These are phyloP conservation scores for Ceratocystis destructans DNA, from an alignment of 2,329 filamentous ascomycete genomes.

Conservation along the genomic window DNA sequence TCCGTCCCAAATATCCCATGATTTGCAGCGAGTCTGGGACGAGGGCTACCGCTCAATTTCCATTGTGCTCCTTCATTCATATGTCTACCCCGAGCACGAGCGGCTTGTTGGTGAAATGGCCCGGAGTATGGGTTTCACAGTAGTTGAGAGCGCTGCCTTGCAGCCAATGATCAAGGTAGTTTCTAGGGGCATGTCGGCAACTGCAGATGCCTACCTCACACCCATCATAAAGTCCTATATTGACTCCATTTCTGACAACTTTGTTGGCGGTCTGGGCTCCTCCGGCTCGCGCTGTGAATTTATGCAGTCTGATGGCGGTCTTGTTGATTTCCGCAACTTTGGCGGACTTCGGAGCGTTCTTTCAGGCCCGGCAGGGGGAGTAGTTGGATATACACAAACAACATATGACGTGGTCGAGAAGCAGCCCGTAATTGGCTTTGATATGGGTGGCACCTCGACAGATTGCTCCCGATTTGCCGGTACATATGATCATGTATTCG, in stretches of 20 bases:
- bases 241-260: constrained; percentile 33
- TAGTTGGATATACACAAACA: constrained; percentile 83
- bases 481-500: constrained; percentile 83
- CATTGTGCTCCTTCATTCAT: constrained; percentile 83
- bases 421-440: constrained; percentile 82
- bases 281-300: constrained; percentile 82
- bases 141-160: constrained; percentile 26
- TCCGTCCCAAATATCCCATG: constrained; percentile 37
- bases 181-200: constrained; percentile 32
- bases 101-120: constrained; percentile 63
- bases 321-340: constrained; percentile 65
- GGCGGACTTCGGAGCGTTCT: constrained; percentile 75
- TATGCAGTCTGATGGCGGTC: constrained; percentile 75
- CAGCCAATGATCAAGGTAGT: constrained; percentile 33
- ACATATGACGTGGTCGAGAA: constrained; percentile 74
- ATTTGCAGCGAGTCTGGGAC: constrained; percentile 47
- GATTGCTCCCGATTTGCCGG: constrained; percentile 84
- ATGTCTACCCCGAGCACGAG: constrained; percentile 82
- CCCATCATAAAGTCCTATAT: constrained; percentile 32
- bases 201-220: constrained; percentile 33
- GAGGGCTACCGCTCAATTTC: constrained; percentile 66
- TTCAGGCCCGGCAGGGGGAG: constrained; percentile 82
- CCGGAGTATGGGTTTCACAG: constrained; percentile 50
- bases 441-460: constrained; percentile 71
- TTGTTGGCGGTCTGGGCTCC: constrained; percentile 68